phyloP scores from a whole-genome alignment of 495 filamentous ascomycete species.

The Letharia columbiana region DNA sequence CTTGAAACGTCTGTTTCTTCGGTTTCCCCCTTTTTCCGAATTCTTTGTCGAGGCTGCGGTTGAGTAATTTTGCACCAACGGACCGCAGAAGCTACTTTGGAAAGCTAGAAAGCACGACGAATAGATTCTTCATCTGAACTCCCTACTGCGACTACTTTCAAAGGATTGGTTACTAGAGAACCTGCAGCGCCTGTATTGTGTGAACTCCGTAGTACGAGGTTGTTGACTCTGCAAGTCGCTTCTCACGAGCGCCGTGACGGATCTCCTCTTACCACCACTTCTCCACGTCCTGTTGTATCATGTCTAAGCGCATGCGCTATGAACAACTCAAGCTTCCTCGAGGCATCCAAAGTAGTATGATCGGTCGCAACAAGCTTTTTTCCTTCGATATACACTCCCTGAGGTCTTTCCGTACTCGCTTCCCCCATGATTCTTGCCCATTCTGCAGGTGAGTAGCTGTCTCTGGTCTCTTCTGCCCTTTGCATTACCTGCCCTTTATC shows the following conservation, averaged over 20 bases:
- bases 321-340: not conserved
- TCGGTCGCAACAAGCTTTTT: not conserved
- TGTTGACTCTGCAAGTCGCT: not conserved
- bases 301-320: not conserved
- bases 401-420: not conserved
- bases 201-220: not conserved
- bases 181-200: not conserved
- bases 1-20: too few relatives aligned
- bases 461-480: not conserved
- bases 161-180: not conserved
- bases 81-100: too few relatives aligned
- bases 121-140: too few relatives aligned
- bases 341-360: not conserved
- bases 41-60: too few relatives aligned
- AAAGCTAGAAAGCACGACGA: too few relatives aligned
- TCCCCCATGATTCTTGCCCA: not conserved
- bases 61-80: too few relatives aligned
- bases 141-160: not conserved
- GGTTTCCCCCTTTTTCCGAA: too few relatives aligned
- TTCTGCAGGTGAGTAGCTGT: not conserved
- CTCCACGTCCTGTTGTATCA: not conserved
- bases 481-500: not conserved
- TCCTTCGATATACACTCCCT: not conserved
- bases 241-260: not conserved
- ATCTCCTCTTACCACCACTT: not conserved